phyloP scores from a whole-genome alignment of 164 flowering plant species.

The Stephania japonica region DNA sequence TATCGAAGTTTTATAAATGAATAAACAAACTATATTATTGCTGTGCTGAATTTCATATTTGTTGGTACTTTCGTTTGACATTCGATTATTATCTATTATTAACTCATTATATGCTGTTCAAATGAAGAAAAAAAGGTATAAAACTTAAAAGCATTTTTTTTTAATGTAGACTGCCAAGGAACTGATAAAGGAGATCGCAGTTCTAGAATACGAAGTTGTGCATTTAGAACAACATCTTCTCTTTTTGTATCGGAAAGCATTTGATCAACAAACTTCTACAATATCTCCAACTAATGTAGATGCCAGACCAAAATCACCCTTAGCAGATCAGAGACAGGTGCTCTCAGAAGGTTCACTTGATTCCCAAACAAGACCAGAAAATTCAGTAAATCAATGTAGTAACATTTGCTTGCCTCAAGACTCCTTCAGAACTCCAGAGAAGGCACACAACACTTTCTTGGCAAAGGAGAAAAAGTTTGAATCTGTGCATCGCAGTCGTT shows the following conservation, averaged over 20 bases:
- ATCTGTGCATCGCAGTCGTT: conserved; percentile 73
- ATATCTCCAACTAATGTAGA: conserved; percentile 36
- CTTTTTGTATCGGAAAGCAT: conserved; percentile 68
- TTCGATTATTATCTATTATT: not conserved
- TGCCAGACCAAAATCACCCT: conserved; percentile 31
- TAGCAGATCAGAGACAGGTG: conserved; percentile 19
- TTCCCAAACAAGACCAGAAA: conserved; percentile 25
- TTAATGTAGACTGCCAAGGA: conserved; percentile 55
- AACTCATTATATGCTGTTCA: not conserved
- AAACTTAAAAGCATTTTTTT: not conserved
- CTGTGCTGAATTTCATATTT: not conserved
- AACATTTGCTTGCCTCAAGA: conserved; percentile 9
- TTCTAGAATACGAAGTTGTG: conserved; percentile 64
- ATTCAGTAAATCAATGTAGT: conserved; percentile 21
- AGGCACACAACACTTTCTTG: conserved; percentile 22
- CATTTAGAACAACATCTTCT: conserved; percentile 77
- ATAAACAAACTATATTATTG: not conserved
- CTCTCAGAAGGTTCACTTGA: conserved; percentile 28
- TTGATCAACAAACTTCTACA: conserved; percentile 43
- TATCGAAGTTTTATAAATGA: not conserved
- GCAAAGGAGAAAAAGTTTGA: conserved; percentile 34
- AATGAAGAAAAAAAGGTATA: not conserved
- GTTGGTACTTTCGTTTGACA: not conserved
- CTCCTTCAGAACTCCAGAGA: conserved; percentile 18
- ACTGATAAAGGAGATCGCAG: conserved; percentile 70